phyloP scores from a whole-genome alignment of 2,329 filamentous ascomycete species.

The Ophiocordyceps polyrhachis-furcata region DNA sequence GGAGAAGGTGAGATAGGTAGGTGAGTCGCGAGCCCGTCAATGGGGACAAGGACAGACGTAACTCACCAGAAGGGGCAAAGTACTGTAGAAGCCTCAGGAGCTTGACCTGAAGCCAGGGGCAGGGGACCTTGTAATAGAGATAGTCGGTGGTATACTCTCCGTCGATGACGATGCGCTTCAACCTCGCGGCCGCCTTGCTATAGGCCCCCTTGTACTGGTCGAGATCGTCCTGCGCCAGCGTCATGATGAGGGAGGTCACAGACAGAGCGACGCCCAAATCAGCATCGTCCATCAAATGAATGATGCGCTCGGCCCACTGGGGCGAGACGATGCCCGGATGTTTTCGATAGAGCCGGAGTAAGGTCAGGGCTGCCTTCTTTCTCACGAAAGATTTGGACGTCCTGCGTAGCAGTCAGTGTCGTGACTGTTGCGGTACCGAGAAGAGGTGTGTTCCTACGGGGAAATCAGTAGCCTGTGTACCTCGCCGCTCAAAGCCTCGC shows the following conservation, averaged over 20 bases:
- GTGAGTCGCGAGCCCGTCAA: not conserved
- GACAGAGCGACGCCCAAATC: slow-evolving; percentile 91
- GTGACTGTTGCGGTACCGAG: not conserved
- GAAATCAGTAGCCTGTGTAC: slow-evolving; percentile 90
- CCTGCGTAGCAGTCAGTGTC: slow-evolving; percentile 10
- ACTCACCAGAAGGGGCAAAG: slow-evolving; percentile 74
- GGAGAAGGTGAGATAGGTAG: not conserved
- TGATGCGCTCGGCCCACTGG: slow-evolving; percentile 94
- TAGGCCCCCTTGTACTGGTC: slow-evolving; percentile 91
- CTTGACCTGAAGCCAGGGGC: slow-evolving; percentile 96
- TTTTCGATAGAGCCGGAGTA: slow-evolving; percentile 87
- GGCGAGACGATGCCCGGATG: slow-evolving; percentile 83
- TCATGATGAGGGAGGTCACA: slow-evolving; percentile 88
- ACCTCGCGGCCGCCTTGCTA: slow-evolving; percentile 72
- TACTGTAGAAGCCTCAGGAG: slow-evolving; percentile 83
- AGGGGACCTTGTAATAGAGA: slow-evolving; percentile 98
- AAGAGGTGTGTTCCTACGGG: slow-evolving; percentile 40
- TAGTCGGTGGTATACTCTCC: slow-evolving; percentile 82
- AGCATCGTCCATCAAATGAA: slow-evolving; percentile 93
- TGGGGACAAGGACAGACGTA: not conserved
- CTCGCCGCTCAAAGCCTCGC: slow-evolving; percentile 77
- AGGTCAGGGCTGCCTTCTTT: slow-evolving; percentile 91
- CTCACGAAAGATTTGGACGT: slow-evolving; percentile 93
- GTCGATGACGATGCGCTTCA: slow-evolving; percentile 83
- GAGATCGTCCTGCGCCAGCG: slow-evolving; percentile 81